Base-by-base conservation (phyloP, 2,329 filamentous ascomycete genomes). In the Ceratocystis diversiconidia region DNA sequence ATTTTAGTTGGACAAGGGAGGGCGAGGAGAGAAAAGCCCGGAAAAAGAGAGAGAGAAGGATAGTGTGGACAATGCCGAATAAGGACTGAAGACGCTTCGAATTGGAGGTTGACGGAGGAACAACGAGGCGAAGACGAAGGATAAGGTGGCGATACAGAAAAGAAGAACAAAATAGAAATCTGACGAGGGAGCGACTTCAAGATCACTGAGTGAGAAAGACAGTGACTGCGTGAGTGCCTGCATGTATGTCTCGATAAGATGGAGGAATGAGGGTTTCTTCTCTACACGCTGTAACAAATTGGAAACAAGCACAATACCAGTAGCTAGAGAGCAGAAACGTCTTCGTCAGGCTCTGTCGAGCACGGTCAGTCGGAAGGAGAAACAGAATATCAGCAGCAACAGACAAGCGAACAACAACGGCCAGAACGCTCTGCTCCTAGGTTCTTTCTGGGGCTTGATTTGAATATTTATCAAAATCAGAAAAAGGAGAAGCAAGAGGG, bases 201-300 rank as follows among this genome's bases (percentile, higher is more conserved):
- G 22, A 25, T 2, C n/a, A 12, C n/a, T 4, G 6, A 22, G 36
- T 15, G 12, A 12, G 36, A 5, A 41, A 41, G 8, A 41, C 0
- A 41, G 36, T 41, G 8, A 41, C 12, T 41, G 36, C 1, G 36
- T 41, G 36, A 15, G 36, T 41, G 3, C 4, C 3, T 15, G 36
- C 4, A 41, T 41, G 36, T 15, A 15, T 41, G 12, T 41, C 36
- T 41, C 36, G 36, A 41, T 12, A 41, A 15, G 12, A 41, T 41
- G 36, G 36, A 41, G 36, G 12, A 41, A 22, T 50, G n/a, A n/a
- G 12, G 10, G 52, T 10, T 10, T 57, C 25, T 28, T 32, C 52
- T 57, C 52, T 17, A n/a, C 28, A 57, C 52, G n/a, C 48, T 57
- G 52, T 57, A 12, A 57, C 52, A 57, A 28, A 30, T 57, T 57